phyloP scores from a whole-genome alignment of 345 rosid species.

The Aethionema arabicum region DNA sequence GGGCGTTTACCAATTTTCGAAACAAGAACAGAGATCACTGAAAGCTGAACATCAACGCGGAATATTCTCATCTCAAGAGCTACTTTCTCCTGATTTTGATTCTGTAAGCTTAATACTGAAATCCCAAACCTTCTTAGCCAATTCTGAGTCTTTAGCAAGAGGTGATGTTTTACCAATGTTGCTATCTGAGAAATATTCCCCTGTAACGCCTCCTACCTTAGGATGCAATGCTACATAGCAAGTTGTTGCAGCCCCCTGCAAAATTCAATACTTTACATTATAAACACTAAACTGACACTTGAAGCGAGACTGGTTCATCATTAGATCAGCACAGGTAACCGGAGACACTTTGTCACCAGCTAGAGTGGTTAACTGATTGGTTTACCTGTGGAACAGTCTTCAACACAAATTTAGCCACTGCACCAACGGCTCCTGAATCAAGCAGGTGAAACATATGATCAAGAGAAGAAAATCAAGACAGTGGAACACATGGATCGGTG shows the following conservation, averaged over 20 bases:
- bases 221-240: slow-evolving; percentile 72
- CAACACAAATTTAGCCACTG: slow-evolving; percentile 30
- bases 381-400: slow-evolving; percentile 38
- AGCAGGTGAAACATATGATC: slow-evolving; percentile 5
- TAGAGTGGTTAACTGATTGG: neutral
- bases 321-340: neutral
- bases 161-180: slow-evolving; percentile 44
- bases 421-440: slow-evolving; percentile 33
- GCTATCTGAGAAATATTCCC: slow-evolving; percentile 52
- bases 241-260: slow-evolving; percentile 75
- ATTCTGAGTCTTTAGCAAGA: slow-evolving; percentile 46
- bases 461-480: neutral
- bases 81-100: slow-evolving; percentile 23
- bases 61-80: slow-evolving; percentile 19
- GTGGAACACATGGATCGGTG: neutral
- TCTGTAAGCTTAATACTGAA: slow-evolving; percentile 40
- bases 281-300: neutral
- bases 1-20: neutral
- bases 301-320: slow-evolving; percentile 1
- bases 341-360: neutral
- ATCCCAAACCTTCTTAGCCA: slow-evolving; percentile 55
- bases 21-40: neutral
- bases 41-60: neutral
- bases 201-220: slow-evolving; percentile 53
- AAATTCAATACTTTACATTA: neutral